A percentile compares a stretch with the other conserved stretches of the same genome.
These are phyloP conservation scores for Ustilaginoidea virens DNA, from an alignment of 2,329 filamentous ascomycete genomes.

Conservation along the genomic window DNA sequence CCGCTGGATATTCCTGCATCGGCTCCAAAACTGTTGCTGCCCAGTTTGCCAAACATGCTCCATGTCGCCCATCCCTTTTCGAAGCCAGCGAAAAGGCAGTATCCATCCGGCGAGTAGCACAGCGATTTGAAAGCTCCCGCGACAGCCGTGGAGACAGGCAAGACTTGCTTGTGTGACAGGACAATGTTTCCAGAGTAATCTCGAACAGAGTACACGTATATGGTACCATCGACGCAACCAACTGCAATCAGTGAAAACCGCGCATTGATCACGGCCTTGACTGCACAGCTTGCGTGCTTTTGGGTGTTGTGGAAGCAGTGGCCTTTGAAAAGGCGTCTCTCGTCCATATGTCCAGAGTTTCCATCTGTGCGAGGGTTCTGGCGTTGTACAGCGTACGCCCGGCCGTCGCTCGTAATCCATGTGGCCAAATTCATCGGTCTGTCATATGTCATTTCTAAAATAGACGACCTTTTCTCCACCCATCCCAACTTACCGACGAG, in stretches of 20 bases:
- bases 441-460: slow-evolving; percentile 82
- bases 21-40: slow-evolving; percentile 66
- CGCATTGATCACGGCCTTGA: slow-evolving; percentile 75
- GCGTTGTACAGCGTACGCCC: slow-evolving; percentile 81
- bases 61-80: slow-evolving; percentile 88
- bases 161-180: slow-evolving; percentile 60
- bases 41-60: slow-evolving; percentile 91
- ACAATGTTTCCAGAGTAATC: slow-evolving; percentile 92
- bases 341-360: slow-evolving; percentile 26
- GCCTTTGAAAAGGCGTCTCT: slow-evolving; percentile 66
- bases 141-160: slow-evolving; percentile 49
- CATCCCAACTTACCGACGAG: slow-evolving; percentile 76
- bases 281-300: slow-evolving; percentile 41
- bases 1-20: slow-evolving; percentile 46
- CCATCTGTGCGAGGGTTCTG: slow-evolving; percentile 25
- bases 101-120: slow-evolving; percentile 85
- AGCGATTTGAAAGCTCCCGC: slow-evolving; percentile 62
- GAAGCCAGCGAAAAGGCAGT: slow-evolving; percentile 88
- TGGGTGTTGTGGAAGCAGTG: slow-evolving; percentile 77
- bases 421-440: slow-evolving; percentile 90
- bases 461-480: slow-evolving; percentile 60
- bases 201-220: slow-evolving; percentile 81
- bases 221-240: slow-evolving; percentile 61
- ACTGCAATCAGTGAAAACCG: slow-evolving; percentile 87
- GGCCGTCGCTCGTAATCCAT: slow-evolving; percentile 81